Evolutionary conservation across 495 filamentous ascomycete species (phyloP).

Genomic region (Lophiotrema nucula): DNA sequence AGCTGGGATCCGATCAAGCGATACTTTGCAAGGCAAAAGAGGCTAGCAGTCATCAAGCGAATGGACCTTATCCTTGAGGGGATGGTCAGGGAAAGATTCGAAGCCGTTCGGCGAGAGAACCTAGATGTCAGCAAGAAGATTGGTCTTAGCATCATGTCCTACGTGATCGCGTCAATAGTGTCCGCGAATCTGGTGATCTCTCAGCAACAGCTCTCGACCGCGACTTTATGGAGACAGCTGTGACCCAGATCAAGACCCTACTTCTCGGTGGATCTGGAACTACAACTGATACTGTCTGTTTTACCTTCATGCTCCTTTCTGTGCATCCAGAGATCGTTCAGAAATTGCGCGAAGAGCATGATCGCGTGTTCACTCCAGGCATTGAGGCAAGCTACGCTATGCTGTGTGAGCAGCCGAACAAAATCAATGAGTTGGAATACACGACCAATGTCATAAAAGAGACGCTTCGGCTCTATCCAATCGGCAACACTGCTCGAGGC

Average conservation of each 20-base stretch:
- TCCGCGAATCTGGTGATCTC: not conserved
- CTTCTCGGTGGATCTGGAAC: constrained; percentile 23
- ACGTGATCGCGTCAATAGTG: constrained; percentile 13
- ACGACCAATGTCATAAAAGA: constrained; percentile 26
- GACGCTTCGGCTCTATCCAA: constrained; percentile 18
- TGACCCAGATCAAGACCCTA: constrained; percentile 20
- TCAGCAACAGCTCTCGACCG: constrained; percentile 1
- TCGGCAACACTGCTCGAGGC: constrained; percentile 13
- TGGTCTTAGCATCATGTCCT: constrained; percentile 22
- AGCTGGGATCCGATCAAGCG: constrained; percentile 16
- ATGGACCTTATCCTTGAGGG: not conserved
- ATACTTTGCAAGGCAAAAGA: not conserved
- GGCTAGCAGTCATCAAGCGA: not conserved
- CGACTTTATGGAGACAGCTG: constrained; percentile 10
- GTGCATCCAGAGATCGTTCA: constrained; percentile 10
- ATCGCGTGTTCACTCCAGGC: constrained; percentile 11
- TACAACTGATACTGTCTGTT: constrained; percentile 28
- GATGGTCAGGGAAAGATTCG: constrained; percentile 18
- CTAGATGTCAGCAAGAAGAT: constrained; percentile 13
- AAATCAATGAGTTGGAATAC: constrained; percentile 17
- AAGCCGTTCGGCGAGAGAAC: constrained; percentile 2
- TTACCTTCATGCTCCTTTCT: constrained; percentile 26
- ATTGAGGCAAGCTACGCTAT: constrained; percentile 11
- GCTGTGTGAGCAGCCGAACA: constrained; percentile 10
- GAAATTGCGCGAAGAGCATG: constrained; percentile 22